Base-by-base conservation (phyloP, 768 basidiomycete genomes). In the Dendrothele bispora region DNA sequence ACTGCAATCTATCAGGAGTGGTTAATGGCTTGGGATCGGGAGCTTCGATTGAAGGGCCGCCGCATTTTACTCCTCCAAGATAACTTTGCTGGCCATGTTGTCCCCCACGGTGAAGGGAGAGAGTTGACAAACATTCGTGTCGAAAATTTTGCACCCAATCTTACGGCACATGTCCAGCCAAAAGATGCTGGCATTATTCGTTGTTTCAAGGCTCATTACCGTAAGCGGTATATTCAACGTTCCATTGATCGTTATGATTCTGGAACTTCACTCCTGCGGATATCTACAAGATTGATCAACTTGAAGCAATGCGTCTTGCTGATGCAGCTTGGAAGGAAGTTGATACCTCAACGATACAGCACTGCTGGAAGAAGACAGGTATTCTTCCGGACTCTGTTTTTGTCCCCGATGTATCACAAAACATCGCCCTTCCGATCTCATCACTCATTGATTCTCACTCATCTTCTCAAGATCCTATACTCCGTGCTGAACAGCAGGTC, bases 341-440 rank as follows among this genome's bases (percentile, higher is more conserved):
- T 3, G 55, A 65, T 22, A 46, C 56, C 0, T 55, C 55, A 4
- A 69, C 68, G 7, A 70, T 74, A 28, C 29, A 43, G n/a, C 63
- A 73, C 43, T 73, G 69, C 53, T 74, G 72, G 72, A 18, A 22
- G 2, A 66, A 72, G 26, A 51, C 67, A 5, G 60, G 63, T 7
- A 73, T 71, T 51, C 51, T 67, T 18, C 39, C 39, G 5, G 7
- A 11, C 5, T 24, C 18, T 14, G 17, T 5, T 11, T 5, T 6
- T 25, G 27, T 14, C 7, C 8, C 8, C 17, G 7, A 14, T 22
- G 4, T n/a, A 14, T 7, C 39, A 5, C 7, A n/a, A 7, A 6
- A 11, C 27, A 21, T 40, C 18, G 22, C 39, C 8, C 4, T 20
- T 22, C 39, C 39, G 11, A 40, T 40, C 27, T 8, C 4, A 5